phyloP scores from a whole-genome alignment of 495 filamentous ascomycete species.

The Penicillium parvum region DNA sequence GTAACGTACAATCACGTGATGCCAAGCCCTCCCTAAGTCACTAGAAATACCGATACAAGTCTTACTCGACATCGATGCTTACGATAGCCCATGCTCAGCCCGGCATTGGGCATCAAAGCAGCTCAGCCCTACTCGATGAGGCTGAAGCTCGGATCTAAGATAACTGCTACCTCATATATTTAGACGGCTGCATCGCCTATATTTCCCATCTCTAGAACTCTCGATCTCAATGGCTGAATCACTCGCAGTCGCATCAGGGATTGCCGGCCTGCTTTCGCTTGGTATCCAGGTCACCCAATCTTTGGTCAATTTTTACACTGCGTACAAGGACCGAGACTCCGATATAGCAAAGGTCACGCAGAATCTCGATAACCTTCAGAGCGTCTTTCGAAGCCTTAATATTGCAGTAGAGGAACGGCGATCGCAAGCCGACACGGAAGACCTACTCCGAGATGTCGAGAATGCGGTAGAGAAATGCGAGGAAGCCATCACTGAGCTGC shows the following conservation, averaged over 20 bases:
- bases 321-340: slow-evolving; percentile 16
- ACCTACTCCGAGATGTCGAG: slow-evolving; percentile 21
- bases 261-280: slow-evolving; percentile 26
- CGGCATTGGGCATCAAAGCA: too few relatives aligned
- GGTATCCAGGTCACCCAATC: slow-evolving; percentile 27
- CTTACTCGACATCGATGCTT: too few relatives aligned
- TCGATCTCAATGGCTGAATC: slow-evolving; percentile 32
- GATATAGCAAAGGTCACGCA: slow-evolving; percentile 11
- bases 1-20: too few relatives aligned
- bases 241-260: slow-evolving; percentile 25
- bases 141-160: too few relatives aligned
- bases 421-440: slow-evolving; percentile 14
- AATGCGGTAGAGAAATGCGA: slow-evolving; percentile 17
- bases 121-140: too few relatives aligned
- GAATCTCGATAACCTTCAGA: slow-evolving; percentile 17
- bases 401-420: slow-evolving; percentile 14
- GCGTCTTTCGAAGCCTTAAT: slow-evolving; percentile 15
- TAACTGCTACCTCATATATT: too few relatives aligned
- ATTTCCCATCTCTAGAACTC: too few relatives aligned
- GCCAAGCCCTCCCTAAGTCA: too few relatives aligned
- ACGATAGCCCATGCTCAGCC: too few relatives aligned
- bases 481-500: slow-evolving; percentile 26
- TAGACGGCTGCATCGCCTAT: too few relatives aligned
- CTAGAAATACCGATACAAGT: too few relatives aligned
- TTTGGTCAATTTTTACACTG: slow-evolving; percentile 23